Conservation (phyloP, 2,329 filamentous ascomycete genomes). For the Phyllosticta ampelicida region DNA sequence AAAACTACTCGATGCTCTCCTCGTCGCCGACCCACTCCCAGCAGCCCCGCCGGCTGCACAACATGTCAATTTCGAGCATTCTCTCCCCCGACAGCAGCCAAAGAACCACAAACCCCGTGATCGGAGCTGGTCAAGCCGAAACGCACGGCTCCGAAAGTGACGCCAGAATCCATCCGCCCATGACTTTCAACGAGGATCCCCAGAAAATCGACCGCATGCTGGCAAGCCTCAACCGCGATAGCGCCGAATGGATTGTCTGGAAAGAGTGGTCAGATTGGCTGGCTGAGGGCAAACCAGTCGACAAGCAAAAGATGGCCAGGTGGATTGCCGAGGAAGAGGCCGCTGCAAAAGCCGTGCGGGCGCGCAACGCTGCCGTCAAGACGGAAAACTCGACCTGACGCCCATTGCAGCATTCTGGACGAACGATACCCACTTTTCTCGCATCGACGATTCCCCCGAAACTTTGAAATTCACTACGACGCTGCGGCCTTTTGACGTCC, state of each 20-base stretch:
- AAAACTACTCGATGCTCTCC: neutral
- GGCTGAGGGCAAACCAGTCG: neutral
- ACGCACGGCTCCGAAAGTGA: neutral
- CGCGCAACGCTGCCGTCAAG: neutral
- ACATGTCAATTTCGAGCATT: slow-evolving; percentile 10
- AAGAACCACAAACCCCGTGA: neutral
- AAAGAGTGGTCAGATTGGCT: slow-evolving; percentile 8
- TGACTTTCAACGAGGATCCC: slow-evolving; percentile 4
- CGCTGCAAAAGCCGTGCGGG: neutral
- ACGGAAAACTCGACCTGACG: neutral
- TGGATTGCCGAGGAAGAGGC: neutral
- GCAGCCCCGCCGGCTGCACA: slow-evolving; percentile 6
- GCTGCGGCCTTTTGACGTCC: neutral
- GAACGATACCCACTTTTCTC: neutral
- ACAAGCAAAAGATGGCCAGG: neutral
- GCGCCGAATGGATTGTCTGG: slow-evolving; percentile 8
- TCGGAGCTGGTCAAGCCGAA: neutral
- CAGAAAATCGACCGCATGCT: slow-evolving; percentile 8
- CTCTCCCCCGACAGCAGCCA: neutral
- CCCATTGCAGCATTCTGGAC: neutral
- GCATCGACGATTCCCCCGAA: neutral
- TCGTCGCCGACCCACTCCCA: neutral
- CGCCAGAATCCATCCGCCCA: neutral
- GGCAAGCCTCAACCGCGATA: slow-evolving; percentile 3
- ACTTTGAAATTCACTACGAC: neutral